Evolutionary conservation across 2,329 filamentous ascomycete species (phyloP).

Genomic region (Fusarium nodosum): DNA sequence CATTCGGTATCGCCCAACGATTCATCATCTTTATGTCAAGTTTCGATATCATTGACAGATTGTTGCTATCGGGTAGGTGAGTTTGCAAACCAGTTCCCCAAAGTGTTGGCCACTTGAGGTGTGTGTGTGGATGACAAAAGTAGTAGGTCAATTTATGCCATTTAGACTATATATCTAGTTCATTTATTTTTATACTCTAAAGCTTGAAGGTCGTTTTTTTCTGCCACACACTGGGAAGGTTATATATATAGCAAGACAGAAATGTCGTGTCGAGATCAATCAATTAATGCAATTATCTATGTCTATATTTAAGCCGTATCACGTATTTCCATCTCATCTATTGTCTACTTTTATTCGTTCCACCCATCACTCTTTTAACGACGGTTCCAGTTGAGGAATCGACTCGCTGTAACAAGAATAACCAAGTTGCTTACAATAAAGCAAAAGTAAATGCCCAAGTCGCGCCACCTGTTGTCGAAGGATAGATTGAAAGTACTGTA

Average conservation of each 20-base stretch:
- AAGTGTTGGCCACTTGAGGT: no score
- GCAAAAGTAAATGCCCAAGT: constrained; percentile 81
- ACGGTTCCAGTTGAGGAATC: constrained; percentile 67
- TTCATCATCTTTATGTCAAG: not conserved
- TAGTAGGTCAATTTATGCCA: no score
- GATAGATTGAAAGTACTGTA: constrained; percentile 75
- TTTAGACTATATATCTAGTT: no score
- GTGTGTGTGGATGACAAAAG: no score
- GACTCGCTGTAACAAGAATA: constrained; percentile 66
- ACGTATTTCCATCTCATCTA: not conserved
- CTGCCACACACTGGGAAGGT: no score
- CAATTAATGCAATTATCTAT: not conserved
- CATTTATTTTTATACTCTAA: no score
- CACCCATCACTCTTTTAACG: constrained; percentile 53
- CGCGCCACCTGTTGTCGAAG: constrained; percentile 81
- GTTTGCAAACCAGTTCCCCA: not conserved
- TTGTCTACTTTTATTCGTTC: constrained; percentile 8
- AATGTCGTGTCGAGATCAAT: not conserved
- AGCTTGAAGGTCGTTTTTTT: no score
- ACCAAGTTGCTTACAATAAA: constrained; percentile 85
- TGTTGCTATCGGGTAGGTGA: not conserved
- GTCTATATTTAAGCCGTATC: constrained; percentile 6
- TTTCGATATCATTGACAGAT: not conserved
- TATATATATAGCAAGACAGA: not conserved
- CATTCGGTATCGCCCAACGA: not conserved